These are phyloP conservation scores for Metarhizium album DNA, from an alignment of 2,329 filamentous ascomycete genomes.

Conservation along the genomic window DNA sequence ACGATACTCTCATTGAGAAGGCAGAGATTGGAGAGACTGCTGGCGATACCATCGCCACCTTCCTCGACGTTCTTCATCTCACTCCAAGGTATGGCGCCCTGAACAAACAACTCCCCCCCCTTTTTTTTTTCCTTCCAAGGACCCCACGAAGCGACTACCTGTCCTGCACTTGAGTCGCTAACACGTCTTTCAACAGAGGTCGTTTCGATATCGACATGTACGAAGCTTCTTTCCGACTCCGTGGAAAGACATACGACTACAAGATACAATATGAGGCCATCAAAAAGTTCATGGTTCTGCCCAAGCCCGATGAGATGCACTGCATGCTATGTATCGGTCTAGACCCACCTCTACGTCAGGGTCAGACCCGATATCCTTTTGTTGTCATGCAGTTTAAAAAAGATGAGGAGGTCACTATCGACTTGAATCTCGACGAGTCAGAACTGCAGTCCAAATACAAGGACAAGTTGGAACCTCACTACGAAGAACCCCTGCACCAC, in stretches of 20 bases:
- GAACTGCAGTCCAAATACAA: constrained; percentile 76
- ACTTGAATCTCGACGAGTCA: constrained; percentile 91
- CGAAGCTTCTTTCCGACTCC: constrained; percentile 90
- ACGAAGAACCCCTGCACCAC: constrained; percentile 86
- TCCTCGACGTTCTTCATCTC: constrained; percentile 91
- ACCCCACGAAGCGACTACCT: not conserved
- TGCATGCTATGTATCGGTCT: constrained; percentile 90
- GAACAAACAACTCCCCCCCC: too few species aligned
- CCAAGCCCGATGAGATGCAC: constrained; percentile 96
- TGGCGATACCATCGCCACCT: constrained; percentile 96
- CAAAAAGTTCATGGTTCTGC: constrained; percentile 98
- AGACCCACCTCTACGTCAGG: constrained; percentile 89
- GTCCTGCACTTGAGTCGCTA: not conserved
- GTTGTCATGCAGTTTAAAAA: constrained; percentile 98
- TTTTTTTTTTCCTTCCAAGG: too few species aligned
- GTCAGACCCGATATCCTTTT: constrained; percentile 95
- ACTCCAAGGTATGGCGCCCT: constrained; percentile 61
- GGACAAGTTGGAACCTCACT: constrained; percentile 77
- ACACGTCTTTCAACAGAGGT: constrained; percentile 48
- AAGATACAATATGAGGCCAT: constrained; percentile 97
- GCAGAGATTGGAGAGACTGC: constrained; percentile 98
- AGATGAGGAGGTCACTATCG: constrained; percentile 88
- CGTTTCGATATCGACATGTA: constrained; percentile 99
- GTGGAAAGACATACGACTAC: constrained; percentile 99
- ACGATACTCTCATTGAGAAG: constrained; percentile 95